These are phyloP conservation scores for Clathrus columnatus DNA, from an alignment of 768 basidiomycete species.

Conservation along the genomic window DNA sequence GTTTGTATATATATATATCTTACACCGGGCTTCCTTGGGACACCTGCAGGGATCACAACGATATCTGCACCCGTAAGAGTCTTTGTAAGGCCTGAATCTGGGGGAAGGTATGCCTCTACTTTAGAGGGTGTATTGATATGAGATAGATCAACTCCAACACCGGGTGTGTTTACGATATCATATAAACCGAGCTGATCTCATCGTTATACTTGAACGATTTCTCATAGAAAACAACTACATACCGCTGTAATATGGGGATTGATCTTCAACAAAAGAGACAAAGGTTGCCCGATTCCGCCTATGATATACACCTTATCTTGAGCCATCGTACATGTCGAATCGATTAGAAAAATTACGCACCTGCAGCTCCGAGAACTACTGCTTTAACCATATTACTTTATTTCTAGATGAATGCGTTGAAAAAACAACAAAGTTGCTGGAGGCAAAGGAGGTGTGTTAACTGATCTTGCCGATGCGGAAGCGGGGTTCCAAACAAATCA, in stretches of 20 bases:
- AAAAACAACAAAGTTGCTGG: not conserved
- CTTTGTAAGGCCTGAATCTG: slow-evolving; percentile 76
- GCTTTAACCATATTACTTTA: slow-evolving; percentile 58
- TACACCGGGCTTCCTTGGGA: slow-evolving; percentile 91
- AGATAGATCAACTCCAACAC: slow-evolving; percentile 90
- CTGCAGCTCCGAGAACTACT: slow-evolving; percentile 95
- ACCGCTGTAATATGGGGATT: slow-evolving; percentile 79
- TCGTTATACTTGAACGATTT: slow-evolving; percentile 2
- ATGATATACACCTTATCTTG: not conserved
- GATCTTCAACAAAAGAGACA: slow-evolving; percentile 83
- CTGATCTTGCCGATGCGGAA: not conserved
- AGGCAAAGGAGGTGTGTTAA: not conserved
- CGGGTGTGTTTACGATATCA: slow-evolving; percentile 97
- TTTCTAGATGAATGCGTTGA: not conserved
- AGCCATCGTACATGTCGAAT: not conserved
- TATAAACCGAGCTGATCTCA: slow-evolving; percentile 64
- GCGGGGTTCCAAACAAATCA: not conserved
- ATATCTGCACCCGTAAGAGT: slow-evolving; percentile 78
- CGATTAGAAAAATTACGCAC: slow-evolving; percentile 30
- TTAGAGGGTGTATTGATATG: slow-evolving; percentile 88
- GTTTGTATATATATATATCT: slow-evolving; percentile 23
- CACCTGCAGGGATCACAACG: slow-evolving; percentile 93
- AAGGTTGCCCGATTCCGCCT: slow-evolving; percentile 97
- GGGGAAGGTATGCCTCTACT: slow-evolving; percentile 65
- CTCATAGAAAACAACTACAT: slow-evolving; percentile 9